These are phyloP conservation scores for Effrenium voratum DNA, from an alignment of 73 alveolate species.

Conservation along the genomic window DNA sequence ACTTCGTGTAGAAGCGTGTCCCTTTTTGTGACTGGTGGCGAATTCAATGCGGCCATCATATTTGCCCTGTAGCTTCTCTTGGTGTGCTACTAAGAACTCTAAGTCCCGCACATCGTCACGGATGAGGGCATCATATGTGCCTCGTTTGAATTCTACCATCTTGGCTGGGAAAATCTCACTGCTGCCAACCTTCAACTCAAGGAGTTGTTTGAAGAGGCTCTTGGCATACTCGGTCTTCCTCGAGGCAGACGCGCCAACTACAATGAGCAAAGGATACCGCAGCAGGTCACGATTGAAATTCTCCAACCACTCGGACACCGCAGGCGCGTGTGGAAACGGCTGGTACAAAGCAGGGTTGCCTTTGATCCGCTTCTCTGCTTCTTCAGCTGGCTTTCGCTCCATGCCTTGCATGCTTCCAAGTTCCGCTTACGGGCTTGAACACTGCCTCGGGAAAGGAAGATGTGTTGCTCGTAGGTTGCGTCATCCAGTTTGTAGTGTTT, in stretches of 20 bases:
- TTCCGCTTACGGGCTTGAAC: conserved; percentile 33
- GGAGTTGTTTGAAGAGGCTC: conserved; percentile 14
- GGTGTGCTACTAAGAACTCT: no score
- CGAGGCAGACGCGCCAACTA: neutral
- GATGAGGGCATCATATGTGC: no score
- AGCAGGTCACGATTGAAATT: neutral
- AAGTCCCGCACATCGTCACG: no score
- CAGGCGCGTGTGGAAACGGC: conserved; percentile 19
- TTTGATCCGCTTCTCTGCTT: neutral
- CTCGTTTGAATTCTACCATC: no score
- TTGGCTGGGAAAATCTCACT: neutral
- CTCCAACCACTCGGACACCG: neutral
- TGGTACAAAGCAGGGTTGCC: conserved; percentile 25
- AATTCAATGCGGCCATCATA: no score
- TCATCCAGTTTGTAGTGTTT: conserved; percentile 3
- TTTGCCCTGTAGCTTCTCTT: no score
- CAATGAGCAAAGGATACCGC: conserved; percentile 20
- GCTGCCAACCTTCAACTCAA: conserved; percentile 39
- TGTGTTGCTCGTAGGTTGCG: neutral
- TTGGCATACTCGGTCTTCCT: conserved; percentile 40
- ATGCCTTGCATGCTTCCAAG: neutral
- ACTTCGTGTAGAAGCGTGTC: neutral
- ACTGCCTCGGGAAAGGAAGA: neutral
- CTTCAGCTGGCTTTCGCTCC: neutral
- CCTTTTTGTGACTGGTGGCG: no score